These are phyloP conservation scores for Guyanaporus albipodus DNA, from an alignment of 768 basidiomycete genomes.

Conservation along the genomic window DNA sequence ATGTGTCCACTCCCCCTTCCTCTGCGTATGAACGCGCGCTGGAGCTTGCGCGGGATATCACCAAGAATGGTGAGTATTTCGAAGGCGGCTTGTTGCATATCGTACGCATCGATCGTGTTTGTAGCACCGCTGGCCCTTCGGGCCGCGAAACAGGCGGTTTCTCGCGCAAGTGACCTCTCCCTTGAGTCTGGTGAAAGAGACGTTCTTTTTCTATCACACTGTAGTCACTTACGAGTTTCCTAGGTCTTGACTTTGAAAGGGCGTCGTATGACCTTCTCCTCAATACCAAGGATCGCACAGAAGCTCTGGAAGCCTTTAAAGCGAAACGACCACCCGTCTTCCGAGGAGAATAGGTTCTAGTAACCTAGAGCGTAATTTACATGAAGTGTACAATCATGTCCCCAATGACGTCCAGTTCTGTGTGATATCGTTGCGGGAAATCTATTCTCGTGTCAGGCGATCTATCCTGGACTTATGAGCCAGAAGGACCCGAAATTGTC, in stretches of 20 bases:
- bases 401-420: no score
- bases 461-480: no score
- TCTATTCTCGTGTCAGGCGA: no score
- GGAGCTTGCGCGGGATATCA: slow-evolving; percentile 62
- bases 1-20: slow-evolving; percentile 56
- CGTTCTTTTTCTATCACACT: background rate
- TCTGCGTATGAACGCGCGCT: slow-evolving; percentile 71
- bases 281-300: slow-evolving; percentile 67
- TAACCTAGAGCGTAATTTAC: no score
- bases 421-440: no score
- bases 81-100: background rate
- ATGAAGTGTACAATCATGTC: no score
- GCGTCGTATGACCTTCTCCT: slow-evolving; percentile 81
- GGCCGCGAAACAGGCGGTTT: slow-evolving; percentile 86
- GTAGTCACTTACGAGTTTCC: background rate
- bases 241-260: slow-evolving; percentile 90
- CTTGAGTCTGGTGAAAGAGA: slow-evolving; percentile 65
- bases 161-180: slow-evolving; percentile 71
- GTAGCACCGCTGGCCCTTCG: slow-evolving; percentile 80
- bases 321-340: slow-evolving; percentile 80
- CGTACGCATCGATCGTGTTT: background rate
- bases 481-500: no score
- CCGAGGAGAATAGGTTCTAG: slow-evolving; percentile 73
- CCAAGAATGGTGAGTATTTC: slow-evolving; percentile 53
- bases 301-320: slow-evolving; percentile 83